Conservation (phyloP, 2,329 filamentous ascomycete genomes). For the Pezicula neosporulosa region DNA sequence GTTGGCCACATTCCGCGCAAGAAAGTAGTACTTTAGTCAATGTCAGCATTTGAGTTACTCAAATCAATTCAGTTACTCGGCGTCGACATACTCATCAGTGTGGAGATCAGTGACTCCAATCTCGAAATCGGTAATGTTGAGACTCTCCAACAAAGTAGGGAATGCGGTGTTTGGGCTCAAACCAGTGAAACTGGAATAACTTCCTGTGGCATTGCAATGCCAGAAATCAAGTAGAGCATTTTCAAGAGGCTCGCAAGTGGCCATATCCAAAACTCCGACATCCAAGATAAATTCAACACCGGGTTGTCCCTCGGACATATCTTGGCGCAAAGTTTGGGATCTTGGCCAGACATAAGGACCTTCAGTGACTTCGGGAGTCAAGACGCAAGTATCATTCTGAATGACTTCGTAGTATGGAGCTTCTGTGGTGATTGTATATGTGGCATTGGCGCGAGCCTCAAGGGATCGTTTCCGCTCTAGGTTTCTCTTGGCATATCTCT, state of each 20-base stretch:
- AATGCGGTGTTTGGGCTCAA: constrained; percentile 8
- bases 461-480: background rate
- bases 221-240: constrained; percentile 34
- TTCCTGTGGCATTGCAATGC: constrained; percentile 41
- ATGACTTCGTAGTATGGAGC: constrained; percentile 3
- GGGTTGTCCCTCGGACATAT: background rate
- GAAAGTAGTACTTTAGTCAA: constrained; percentile 27
- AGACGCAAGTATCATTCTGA: constrained; percentile 39
- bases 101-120: constrained; percentile 39
- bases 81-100: constrained; percentile 23
- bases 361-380: constrained; percentile 47
- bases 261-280: constrained; percentile 35
- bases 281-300: constrained; percentile 15
- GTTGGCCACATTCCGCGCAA: constrained; percentile 38
- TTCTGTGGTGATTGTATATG: background rate
- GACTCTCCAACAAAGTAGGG: constrained; percentile 1
- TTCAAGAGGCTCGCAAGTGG: constrained; percentile 34
- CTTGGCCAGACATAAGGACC: constrained; percentile 39
- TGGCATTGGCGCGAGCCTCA: background rate
- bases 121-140: constrained; percentile 35
- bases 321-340: background rate
- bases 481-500: background rate
- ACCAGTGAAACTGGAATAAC: constrained; percentile 35
- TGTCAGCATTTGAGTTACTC: too few species aligned
- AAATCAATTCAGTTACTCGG: too few species aligned